phyloP scores from a whole-genome alignment of 2,329 filamentous ascomycete genomes.

The Pseudogymnoascus sp. region DNA sequence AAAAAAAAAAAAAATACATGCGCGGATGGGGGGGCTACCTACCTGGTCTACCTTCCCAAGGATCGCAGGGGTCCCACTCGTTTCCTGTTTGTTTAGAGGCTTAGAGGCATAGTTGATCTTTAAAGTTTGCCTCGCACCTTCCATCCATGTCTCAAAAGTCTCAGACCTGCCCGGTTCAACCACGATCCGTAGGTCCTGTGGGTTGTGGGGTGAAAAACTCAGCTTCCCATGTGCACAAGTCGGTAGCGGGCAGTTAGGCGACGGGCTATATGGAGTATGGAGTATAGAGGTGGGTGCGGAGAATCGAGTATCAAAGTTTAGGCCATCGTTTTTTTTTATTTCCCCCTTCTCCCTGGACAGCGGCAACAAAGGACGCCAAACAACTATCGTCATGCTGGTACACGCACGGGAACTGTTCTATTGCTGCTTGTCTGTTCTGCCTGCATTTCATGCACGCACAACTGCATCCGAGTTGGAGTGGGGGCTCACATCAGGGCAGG shows the following conservation, averaged over 20 bases:
- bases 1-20: background rate
- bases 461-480: background rate
- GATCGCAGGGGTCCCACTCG: background rate
- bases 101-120: background rate
- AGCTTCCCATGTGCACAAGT: background rate
- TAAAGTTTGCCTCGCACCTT: constrained; percentile 5
- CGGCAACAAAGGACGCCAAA: background rate
- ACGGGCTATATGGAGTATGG: background rate
- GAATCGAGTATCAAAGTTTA: background rate
- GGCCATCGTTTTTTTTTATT: background rate
- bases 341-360: too few species aligned
- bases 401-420: background rate
- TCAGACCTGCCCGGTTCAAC: background rate
- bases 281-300: background rate
- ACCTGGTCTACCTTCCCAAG: background rate
- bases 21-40: background rate
- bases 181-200: background rate
- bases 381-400: background rate
- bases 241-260: background rate
- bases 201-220: background rate
- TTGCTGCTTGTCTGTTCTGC: too few species aligned
- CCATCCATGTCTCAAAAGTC: constrained; percentile 1
- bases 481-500: background rate
- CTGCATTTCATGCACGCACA: background rate
- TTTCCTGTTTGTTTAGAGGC: background rate